A percentile compares a stretch with the other conserved stretches of the same genome.
Conservation (phyloP, 2,329 filamentous ascomycete genomes). For the Talaromyces sp. region DNA sequence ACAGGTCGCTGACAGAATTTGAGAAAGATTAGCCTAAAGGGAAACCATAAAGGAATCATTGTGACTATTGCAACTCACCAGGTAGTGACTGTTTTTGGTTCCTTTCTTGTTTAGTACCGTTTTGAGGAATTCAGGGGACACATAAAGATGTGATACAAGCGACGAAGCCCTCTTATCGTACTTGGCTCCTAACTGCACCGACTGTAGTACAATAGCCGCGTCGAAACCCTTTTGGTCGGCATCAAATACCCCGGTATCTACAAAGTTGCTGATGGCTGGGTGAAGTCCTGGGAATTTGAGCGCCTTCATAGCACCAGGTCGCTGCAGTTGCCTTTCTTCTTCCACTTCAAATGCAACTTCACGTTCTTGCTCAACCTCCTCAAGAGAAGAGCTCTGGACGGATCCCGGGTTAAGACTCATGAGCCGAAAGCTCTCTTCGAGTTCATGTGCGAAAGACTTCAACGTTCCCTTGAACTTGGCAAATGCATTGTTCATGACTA, state of each 20-base stretch:
- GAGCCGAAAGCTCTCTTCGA: slow-evolving; percentile 16
- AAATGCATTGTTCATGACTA: slow-evolving; percentile 15
- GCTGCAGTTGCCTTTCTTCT: slow-evolving; percentile 51
- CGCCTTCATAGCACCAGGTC: slow-evolving; percentile 36
- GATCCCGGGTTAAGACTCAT: slow-evolving; percentile 43
- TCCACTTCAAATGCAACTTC: slow-evolving; percentile 48
- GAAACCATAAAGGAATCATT: not conserved
- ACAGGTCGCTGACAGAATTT: slow-evolving; percentile 42
- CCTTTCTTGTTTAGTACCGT: slow-evolving; percentile 35
- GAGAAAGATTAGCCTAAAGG: not conserved
- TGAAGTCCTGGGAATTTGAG: slow-evolving; percentile 45
- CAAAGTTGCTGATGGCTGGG: slow-evolving; percentile 42
- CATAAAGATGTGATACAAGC: slow-evolving; percentile 27
- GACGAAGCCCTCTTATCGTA: slow-evolving; percentile 15
- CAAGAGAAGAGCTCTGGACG: slow-evolving; percentile 20
- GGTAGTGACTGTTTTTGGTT: slow-evolving; percentile 39
- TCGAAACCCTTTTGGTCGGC: slow-evolving; percentile 16
- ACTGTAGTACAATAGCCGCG: not conserved
- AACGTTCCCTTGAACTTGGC: slow-evolving; percentile 30
- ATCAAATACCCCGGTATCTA: slow-evolving; percentile 37
- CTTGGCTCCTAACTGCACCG: slow-evolving; percentile 14
- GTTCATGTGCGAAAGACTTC: not conserved
- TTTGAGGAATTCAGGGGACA: slow-evolving; percentile 45
- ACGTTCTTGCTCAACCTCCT: slow-evolving; percentile 56
- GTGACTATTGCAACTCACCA: slow-evolving; percentile 7